Percentiles rank a stretch among this genome's conserved stretches.
Conservation (phyloP, 2,329 filamentous ascomycete species). For the Xylaria sp. region DNA sequence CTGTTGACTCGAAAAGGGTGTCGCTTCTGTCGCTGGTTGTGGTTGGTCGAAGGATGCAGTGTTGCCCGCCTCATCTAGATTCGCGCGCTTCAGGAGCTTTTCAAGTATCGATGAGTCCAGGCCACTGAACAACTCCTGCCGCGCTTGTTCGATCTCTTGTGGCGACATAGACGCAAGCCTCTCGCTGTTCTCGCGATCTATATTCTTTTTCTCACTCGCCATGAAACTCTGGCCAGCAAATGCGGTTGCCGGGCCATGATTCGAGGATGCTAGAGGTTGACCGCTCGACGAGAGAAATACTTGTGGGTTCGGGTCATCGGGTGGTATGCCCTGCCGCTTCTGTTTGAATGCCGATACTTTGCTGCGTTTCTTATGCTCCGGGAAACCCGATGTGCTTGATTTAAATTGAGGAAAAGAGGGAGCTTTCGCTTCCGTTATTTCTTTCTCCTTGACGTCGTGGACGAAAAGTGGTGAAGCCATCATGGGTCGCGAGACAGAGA, state of each 20-base stretch:
- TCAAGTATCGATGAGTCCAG: slow-evolving; percentile 81
- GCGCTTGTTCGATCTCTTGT: slow-evolving; percentile 82
- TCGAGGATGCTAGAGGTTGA: slow-evolving; percentile 39
- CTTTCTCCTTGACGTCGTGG: slow-evolving; percentile 83
- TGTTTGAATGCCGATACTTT: slow-evolving; percentile 84
- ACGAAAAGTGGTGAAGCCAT: slow-evolving; percentile 58
- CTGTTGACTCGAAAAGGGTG: slow-evolving; percentile 17
- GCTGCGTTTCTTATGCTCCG: slow-evolving; percentile 83
- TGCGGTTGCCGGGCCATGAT: slow-evolving; percentile 37
- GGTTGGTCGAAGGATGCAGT: slow-evolving; percentile 57
- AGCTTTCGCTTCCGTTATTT: slow-evolving; percentile 67
- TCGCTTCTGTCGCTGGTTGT: slow-evolving; percentile 29
- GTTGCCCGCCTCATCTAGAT: slow-evolving; percentile 71
- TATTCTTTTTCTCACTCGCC: slow-evolving; percentile 73
- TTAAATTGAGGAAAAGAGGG: slow-evolving; percentile 71
- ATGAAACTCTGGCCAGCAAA: slow-evolving; percentile 48
- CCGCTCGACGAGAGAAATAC: slow-evolving; percentile 39
- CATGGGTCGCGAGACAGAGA: neutral
- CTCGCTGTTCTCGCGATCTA: slow-evolving; percentile 84
- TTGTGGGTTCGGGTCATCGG: slow-evolving; percentile 44
- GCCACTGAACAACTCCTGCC: slow-evolving; percentile 80
- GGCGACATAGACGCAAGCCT: slow-evolving; percentile 81
- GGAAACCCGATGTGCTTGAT: slow-evolving; percentile 76
- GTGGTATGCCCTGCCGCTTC: slow-evolving; percentile 58
- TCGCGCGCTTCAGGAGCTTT: slow-evolving; percentile 78